Conservation (phyloP, 345 rosid genomes). For the Toxicodendron radicans region DNA sequence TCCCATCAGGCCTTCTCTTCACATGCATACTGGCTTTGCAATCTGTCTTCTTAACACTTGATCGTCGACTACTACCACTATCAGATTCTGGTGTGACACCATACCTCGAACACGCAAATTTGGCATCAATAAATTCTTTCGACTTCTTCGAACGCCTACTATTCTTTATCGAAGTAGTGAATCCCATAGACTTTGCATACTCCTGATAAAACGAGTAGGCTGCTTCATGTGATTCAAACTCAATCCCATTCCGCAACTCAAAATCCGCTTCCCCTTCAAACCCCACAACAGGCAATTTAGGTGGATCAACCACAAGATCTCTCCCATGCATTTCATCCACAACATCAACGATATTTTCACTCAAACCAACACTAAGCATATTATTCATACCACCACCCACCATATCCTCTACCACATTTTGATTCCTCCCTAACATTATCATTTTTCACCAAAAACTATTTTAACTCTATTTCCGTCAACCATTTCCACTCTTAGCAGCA, state of each 20-base stretch:
- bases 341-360: slow-evolving; percentile 15
- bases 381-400: slow-evolving; percentile 25
- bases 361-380: slow-evolving; percentile 9
- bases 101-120: slow-evolving; percentile 34
- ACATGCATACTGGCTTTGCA: slow-evolving; percentile 50
- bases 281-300: slow-evolving; percentile 17
- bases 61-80: slow-evolving; percentile 33
- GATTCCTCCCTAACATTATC: slow-evolving; percentile 18
- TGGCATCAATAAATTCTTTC: slow-evolving; percentile 37
- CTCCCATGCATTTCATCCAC: slow-evolving; percentile 17
- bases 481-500: neutral
- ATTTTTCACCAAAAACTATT: neutral
- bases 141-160: slow-evolving; percentile 44
- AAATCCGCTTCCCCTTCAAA: slow-evolving; percentile 25
- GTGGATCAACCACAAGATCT: slow-evolving; percentile 21
- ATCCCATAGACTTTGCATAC: slow-evolving; percentile 46
- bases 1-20: slow-evolving; percentile 37
- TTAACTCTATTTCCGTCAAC: slow-evolving; percentile 11
- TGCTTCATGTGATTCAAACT: slow-evolving; percentile 40
- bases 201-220: slow-evolving; percentile 41
- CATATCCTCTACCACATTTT: slow-evolving; percentile 19
- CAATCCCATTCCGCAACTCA: slow-evolving; percentile 36
- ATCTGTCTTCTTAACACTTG: slow-evolving; percentile 39
- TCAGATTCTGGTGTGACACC: slow-evolving; percentile 42
- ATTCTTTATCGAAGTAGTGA: slow-evolving; percentile 38